Evolutionary conservation across 148 eudicot species (phyloP).

Genomic region (Heliamphora exappendiculata): DNA sequence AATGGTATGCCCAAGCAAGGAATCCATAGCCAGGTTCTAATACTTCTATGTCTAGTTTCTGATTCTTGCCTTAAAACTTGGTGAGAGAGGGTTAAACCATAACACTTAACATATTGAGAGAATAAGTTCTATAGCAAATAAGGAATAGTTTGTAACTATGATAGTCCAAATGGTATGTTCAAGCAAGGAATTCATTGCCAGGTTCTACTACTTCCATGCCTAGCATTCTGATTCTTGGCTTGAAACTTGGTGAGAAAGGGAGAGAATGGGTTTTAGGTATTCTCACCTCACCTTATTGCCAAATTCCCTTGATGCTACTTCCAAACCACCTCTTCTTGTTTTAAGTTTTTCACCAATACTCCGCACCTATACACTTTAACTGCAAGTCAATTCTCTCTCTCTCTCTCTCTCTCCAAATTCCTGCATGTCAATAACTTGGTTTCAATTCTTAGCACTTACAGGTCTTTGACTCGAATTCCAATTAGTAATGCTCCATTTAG

Average conservation of each 20-base stretch:
- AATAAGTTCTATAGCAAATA: too few species aligned
- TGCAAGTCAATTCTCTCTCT: not conserved
- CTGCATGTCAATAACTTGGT: not conserved
- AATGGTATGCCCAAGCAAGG: slow-evolving; percentile 18
- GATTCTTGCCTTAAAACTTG: slow-evolving; percentile 22
- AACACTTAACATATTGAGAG: too few species aligned
- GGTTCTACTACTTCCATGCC: not conserved
- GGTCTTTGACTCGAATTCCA: too few species aligned
- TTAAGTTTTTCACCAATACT: not conserved
- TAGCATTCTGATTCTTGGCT: slow-evolving; percentile 21
- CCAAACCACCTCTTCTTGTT: not conserved
- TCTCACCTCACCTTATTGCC: not conserved
- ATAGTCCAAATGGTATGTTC: not conserved
- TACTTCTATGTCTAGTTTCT: not conserved
- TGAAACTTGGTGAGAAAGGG: slow-evolving; percentile 5
- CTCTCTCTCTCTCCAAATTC: not conserved
- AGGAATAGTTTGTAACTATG: slow-evolving; percentile 13
- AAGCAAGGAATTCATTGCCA: slow-evolving; percentile 21
- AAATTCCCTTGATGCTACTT: not conserved
- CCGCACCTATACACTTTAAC: not conserved
- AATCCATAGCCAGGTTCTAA: slow-evolving; percentile 10
- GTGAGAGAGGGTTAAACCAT: too few species aligned
- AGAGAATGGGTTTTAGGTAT: not conserved
- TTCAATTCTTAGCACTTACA: not conserved
- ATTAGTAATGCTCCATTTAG: too few species aligned